Evolutionary conservation across 176 grass and related monocot genomes (phyloP).

Genomic region (Oryza coarctata): DNA sequence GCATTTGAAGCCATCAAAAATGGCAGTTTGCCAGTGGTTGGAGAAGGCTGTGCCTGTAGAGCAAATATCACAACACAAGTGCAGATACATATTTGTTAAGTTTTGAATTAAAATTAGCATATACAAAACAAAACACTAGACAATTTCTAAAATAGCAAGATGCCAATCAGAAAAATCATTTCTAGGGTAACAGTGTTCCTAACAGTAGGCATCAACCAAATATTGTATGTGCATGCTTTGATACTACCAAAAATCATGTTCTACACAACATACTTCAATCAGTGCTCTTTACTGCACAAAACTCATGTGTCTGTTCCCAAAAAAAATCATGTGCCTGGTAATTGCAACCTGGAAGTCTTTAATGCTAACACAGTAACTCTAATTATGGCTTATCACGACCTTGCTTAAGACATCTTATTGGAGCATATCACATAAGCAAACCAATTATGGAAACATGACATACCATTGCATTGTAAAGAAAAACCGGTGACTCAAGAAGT

Average conservation of each 20-base stretch:
- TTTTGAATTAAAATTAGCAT: slow-evolving; percentile 6
- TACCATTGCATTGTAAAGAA: slow-evolving; percentile 86
- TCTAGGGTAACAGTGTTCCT: slow-evolving; percentile 7
- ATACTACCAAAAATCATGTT: slow-evolving; percentile 26
- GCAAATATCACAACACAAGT: slow-evolving; percentile 15
- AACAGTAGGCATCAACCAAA: slow-evolving; percentile 2
- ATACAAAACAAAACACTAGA: background rate
- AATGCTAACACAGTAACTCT: background rate
- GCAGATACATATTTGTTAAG: background rate
- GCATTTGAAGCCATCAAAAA: slow-evolving; percentile 43
- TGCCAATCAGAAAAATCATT: slow-evolving; percentile 17
- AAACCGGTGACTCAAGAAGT: slow-evolving; percentile 86
- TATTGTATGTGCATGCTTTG: background rate
- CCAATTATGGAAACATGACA: slow-evolving; percentile 28
- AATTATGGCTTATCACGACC: slow-evolving; percentile 11
- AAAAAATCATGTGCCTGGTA: background rate
- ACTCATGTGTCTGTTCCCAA: background rate
- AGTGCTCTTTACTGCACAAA: slow-evolving; percentile 12
- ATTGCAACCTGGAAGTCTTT: slow-evolving; percentile 13
- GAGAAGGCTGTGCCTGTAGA: slow-evolving; percentile 74
- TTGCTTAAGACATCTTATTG: background rate
- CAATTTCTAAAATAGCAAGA: slow-evolving; percentile 1
- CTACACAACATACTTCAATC: slow-evolving; percentile 9
- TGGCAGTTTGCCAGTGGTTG: slow-evolving; percentile 81
- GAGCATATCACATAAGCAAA: slow-evolving; percentile 16